phyloP scores from a whole-genome alignment of 2,329 filamentous ascomycete genomes.

The Cadophora luteo-olivacea region DNA sequence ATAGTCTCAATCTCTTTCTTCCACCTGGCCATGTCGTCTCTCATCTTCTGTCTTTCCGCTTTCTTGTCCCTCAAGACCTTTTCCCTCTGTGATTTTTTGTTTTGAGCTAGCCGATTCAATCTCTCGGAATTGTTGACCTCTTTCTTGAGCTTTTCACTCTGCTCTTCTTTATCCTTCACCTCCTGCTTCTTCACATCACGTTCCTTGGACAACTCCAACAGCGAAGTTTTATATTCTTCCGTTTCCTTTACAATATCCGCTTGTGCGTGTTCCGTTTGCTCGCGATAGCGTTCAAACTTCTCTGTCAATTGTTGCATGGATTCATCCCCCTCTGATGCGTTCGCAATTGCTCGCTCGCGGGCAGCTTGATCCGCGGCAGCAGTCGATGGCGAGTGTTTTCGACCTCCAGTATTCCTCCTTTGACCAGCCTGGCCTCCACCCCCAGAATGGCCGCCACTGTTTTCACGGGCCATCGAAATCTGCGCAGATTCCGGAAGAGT shows the following conservation, averaged over 20 bases:
- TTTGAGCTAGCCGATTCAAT: conserved; percentile 80
- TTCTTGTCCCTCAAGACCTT: conserved; percentile 72
- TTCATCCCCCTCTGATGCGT: conserved; percentile 61
- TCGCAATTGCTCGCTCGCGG: conserved; percentile 42
- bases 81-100: conserved; percentile 80
- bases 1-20: conserved; percentile 67
- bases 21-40: conserved; percentile 74
- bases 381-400: conserved; percentile 77
- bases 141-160: conserved; percentile 81
- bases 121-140: conserved; percentile 82
- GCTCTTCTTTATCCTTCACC: conserved; percentile 89
- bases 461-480: conserved; percentile 67
- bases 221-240: conserved; percentile 68
- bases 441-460: conserved; percentile 59
- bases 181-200: conserved; percentile 79
- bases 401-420: conserved; percentile 73
- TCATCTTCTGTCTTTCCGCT: conserved; percentile 70
- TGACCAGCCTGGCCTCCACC: conserved; percentile 54
- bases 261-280: conserved; percentile 82
- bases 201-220: conserved; percentile 75
- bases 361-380: conserved; percentile 42
- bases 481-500: conserved; percentile 66
- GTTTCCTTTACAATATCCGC: conserved; percentile 74
- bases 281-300: conserved; percentile 78
- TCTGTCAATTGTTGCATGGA: conserved; percentile 81